These are phyloP conservation scores for Solanum appendiculatum DNA, from an alignment of 257 asterid species.

Conservation along the genomic window DNA sequence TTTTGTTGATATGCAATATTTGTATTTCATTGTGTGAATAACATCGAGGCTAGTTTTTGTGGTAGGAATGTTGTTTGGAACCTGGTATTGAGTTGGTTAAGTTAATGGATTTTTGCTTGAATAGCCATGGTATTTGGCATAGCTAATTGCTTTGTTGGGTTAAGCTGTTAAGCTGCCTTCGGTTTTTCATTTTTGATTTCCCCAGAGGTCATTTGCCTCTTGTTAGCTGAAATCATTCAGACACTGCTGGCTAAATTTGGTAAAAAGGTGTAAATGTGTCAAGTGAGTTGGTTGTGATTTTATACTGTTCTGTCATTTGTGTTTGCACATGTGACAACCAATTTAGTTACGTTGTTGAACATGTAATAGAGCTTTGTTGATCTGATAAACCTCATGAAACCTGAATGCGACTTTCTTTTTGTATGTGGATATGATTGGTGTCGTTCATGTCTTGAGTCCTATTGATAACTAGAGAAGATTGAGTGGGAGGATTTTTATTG, in stretches of 20 bases:
- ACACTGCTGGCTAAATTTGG: not conserved
- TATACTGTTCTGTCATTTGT: not conserved
- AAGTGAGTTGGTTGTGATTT: not conserved
- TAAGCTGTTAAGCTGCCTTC: not conserved
- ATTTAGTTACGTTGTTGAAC: not conserved
- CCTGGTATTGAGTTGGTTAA: not conserved
- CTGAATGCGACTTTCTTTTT: not conserved
- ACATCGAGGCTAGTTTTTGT: not conserved
- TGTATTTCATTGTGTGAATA: not conserved
- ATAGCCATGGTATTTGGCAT: not conserved
- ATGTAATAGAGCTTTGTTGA: not conserved
- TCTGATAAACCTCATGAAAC: not conserved
- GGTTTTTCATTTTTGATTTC: not conserved
- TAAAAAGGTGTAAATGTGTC: not conserved
- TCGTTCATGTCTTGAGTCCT: not conserved
- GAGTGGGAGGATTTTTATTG: not conserved
- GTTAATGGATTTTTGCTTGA: not conserved
- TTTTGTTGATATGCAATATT: not conserved
- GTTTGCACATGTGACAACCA: not conserved
- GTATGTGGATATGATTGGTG: not conserved
- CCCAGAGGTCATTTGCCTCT: not conserved
- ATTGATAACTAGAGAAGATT: not conserved
- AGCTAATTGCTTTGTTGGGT: not conserved
- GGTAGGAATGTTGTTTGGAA: not conserved
- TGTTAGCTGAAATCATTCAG: not conserved